Base-by-base conservation (phyloP, 305 asterid genomes). In the Vinca major region DNA sequence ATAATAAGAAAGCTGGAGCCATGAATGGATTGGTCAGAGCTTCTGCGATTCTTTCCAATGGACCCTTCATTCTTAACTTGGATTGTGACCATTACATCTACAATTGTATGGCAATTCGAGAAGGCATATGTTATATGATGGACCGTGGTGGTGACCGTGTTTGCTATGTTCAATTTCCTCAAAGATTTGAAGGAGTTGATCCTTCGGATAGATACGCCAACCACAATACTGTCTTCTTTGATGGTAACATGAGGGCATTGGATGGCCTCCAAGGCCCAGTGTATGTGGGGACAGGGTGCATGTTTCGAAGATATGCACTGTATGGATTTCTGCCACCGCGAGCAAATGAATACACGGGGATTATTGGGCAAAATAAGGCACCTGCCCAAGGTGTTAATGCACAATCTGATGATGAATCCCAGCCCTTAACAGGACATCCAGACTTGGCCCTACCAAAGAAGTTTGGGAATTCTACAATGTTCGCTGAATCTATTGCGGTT, bases 251-350 rank as follows among this genome's bases (percentile, higher is more conserved):
- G 99, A 83, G 99, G 78, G 99, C 99, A 66, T 74, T 93, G 72
- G 99, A 93, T 71, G 99, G 97, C 63, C 89, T 93, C 56, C 99
- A 90, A 75, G 99, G 99, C 62, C 99, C 99, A 8, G 92, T 93
- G 4, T 93, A 90, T 49, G 99, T 93, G 0, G 99, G 99, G 68
- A 93, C 99, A 0, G 97, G 99, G 11, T 87, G 95, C 82, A 84
- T 90, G 96, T 90, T 93, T 79, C 69, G 99, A 72, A 82, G 97
- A 12, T 89, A 90, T 54, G 99, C 99, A 16, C 81, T 93, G 3
- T 90, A 93, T 4, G 97, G 99, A 3, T 91, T 84, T 71, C 85
- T 72, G 52, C 99, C 99, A 4, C 99, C 99, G 0, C 80, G 97
- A 57, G 86, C 96, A 14, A 86, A 76, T 14, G 99, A 93, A 13